A percentile compares a stretch with the other conserved stretches of the same genome.
These are phyloP conservation scores for Vigna trinervia DNA, from an alignment of 306 rosid species.

Conservation along the genomic window DNA sequence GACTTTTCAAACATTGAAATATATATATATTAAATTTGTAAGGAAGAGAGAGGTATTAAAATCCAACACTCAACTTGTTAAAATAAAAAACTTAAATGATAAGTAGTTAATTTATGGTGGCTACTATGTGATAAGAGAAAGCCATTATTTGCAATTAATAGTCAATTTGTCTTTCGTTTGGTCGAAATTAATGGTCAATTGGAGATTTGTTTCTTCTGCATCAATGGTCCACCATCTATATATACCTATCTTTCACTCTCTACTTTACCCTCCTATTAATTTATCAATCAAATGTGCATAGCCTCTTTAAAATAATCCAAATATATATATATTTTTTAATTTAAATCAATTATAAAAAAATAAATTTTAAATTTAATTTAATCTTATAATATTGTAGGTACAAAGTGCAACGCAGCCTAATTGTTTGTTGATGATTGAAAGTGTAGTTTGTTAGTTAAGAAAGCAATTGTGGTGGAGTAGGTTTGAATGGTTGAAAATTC, in stretches of 20 bases:
- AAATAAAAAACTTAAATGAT: constrained; percentile 7
- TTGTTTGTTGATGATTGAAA: neutral
- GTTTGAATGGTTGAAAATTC: neutral
- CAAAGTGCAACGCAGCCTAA: neutral
- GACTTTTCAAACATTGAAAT: neutral
- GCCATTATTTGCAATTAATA: constrained; percentile 11
- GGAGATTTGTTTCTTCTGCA: constrained; percentile 5
- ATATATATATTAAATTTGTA: neutral
- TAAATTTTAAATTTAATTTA: no score
- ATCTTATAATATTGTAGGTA: no score
- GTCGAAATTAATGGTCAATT: constrained; percentile 10
- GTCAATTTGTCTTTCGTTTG: neutral
- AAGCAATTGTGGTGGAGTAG: neutral
- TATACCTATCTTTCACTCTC: neutral
- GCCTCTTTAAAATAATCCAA: no score
- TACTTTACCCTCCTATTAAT: neutral
- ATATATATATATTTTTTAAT: no score
- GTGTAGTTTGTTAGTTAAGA: neutral
- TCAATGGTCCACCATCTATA: neutral
- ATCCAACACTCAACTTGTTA: constrained; percentile 7
- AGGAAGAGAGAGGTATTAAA: neutral
- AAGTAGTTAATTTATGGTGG: constrained; percentile 13
- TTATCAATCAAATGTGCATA: no score
- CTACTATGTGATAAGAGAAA: constrained; percentile 4
- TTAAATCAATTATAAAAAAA: no score